Evolutionary conservation across 1,284 basidiomycete species (phyloP), one percentile per base, ranked within the genome.

Genomic region (Irpex sp.): DNA sequence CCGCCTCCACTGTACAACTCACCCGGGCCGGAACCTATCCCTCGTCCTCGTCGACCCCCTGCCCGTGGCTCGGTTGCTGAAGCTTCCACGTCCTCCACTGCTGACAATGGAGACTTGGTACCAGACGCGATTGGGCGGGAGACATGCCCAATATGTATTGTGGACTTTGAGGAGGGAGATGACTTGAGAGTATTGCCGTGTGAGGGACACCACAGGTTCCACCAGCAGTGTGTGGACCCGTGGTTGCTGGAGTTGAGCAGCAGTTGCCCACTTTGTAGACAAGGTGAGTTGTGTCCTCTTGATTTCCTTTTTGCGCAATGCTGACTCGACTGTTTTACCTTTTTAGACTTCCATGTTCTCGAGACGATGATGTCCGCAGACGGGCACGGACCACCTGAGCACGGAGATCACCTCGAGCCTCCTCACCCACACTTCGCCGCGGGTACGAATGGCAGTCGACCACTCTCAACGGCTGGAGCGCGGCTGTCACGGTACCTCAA

Each of bases 151-250:
- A 97, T 97, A 66, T 97, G 95, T 72, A 90, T 97, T 64, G 81
- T 93, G 47, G 94, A 96, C 69, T 97, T 97, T 71, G 92, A 95
- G 74, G 90, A 93, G 66, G 95, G 94, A 4, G 95, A 97, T 71
- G 92, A 96, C 73, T 76, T 97, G 15, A 86, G 95, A 36, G 83
- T 96, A 39, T 77, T 97, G 61, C 95, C 95, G 0, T 97, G 95
- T 74, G 92, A 94, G 71, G 92, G 90, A 53, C 86, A 90, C 67
- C 95, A 97, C 73, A 82, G 86, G 60, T 97, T 96, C 79, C 95
- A 97, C 71, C 87, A 90, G 70, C 76, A 79, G 60, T 93, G 90
- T 71, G 90, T 93, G 47, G 92, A 94, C 71, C 91, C 88, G 43
- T 94, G 94, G 94, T 78, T 97, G 54, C 81, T 97, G 47, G 88